phyloP scores from a whole-genome alignment of 179 eudicot species.

The Carnegiea gigantea region DNA sequence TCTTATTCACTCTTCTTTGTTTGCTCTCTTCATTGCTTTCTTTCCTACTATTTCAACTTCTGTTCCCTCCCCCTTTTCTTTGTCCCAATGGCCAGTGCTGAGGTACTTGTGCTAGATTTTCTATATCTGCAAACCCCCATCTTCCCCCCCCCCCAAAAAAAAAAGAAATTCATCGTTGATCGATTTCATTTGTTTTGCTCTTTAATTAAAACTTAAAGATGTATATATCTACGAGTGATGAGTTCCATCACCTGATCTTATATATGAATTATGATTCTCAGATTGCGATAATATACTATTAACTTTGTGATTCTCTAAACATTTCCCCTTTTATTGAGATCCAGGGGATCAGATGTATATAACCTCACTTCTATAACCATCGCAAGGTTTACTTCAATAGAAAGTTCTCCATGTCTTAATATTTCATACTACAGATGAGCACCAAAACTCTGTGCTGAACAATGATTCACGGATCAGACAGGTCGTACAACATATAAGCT shows the following conservation, averaged over 20 bases:
- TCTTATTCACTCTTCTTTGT: background rate
- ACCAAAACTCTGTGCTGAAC: background rate
- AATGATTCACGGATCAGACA: background rate
- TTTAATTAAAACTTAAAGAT: background rate
- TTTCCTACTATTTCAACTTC: background rate
- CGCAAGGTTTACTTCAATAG: too few relatives aligned
- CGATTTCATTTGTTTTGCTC: background rate
- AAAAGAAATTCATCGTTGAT: background rate
- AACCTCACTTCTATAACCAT: background rate
- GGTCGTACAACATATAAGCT: background rate
- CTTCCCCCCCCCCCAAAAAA: background rate
- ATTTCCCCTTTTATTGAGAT: background rate
- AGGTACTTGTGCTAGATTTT: constrained; percentile 33
- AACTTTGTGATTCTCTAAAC: background rate
- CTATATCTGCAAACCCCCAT: background rate
- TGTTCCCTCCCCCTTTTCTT: background rate
- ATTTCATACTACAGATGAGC: background rate
- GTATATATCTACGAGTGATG: background rate
- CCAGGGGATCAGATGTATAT: background rate
- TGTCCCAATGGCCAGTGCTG: constrained; percentile 45
- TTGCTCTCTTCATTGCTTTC: background rate
- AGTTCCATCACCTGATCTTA: background rate
- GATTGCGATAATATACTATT: background rate
- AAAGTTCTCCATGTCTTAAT: background rate
- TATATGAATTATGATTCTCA: background rate